Evolutionary conservation across 495 filamentous ascomycete species (phyloP), one percentile per base, ranked within the genome.

Genomic region (Neurospora sp.): DNA sequence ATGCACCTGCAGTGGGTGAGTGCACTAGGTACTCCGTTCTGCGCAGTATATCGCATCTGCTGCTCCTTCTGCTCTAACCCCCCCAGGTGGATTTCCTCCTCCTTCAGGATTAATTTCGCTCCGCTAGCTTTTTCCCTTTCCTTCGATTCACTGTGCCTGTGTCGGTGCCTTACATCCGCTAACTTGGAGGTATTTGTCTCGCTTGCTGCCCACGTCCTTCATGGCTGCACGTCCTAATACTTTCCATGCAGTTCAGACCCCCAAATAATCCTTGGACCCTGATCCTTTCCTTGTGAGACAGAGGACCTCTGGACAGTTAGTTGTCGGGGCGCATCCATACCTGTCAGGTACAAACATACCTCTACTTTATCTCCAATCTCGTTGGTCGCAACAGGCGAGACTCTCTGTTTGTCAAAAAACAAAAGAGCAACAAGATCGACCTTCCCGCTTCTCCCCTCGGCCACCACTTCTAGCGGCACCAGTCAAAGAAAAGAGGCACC

Each of bases 401-500:
- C 53, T 35, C 31, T 65, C 53, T 35, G 53, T 65, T 65, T 65
- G 53, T 65, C 53, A 65, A 65, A 31, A 65, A 65, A 18, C 27
- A 65, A 65, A 65, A 65, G 27, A 65, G 14, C 53, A 65, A 35
- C 27, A 35, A 65, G 27, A 65, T 65, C 53, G 53, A 65, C 53
- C 53, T 35, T 65, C 27, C 53, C 53, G 53, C 53, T 65, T 65
- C 53, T 37, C 27, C 27, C 53, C 53, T 65, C 53, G 53, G 53
- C 53, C 53, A 35, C 27, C 53, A 31, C 27, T 9, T 65, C 53
- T 16, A 65, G 12, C 53, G 53, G 12, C 14, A 65, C 27, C 27
- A 65, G 53, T 69, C 31, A 74, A 73, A 73, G 68, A 59, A 69
- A 74, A 45, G 59, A 69, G 59, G 31, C 35, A 12, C 35, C 22